These are phyloP conservation scores for Breviolum minutum DNA, from an alignment of 73 alveolate genomes.

Conservation along the genomic window DNA sequence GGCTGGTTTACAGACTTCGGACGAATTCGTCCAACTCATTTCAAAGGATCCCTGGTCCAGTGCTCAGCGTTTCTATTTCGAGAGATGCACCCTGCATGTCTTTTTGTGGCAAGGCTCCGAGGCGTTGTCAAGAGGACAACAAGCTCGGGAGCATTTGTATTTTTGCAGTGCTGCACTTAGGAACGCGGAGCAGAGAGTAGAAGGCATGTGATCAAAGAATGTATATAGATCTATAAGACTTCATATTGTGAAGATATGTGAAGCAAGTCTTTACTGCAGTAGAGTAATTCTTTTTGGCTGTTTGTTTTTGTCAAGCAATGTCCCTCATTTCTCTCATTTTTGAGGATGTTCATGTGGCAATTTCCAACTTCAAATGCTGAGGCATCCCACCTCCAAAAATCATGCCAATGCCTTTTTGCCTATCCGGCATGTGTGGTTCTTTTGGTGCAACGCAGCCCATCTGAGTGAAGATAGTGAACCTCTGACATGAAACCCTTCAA, in stretches of 20 bases:
- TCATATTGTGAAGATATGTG: too few relatives aligned
- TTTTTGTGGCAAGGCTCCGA: not conserved
- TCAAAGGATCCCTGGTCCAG: not conserved
- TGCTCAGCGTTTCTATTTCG: not conserved
- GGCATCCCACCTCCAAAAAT: not conserved
- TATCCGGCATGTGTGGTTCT: not conserved
- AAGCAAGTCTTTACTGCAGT: too few relatives aligned
- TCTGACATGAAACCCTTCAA: too few relatives aligned
- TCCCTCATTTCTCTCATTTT: too few relatives aligned
- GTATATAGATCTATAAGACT: too few relatives aligned
- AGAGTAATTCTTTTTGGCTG: too few relatives aligned
- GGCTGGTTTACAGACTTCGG: not conserved
- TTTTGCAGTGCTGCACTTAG: not conserved
- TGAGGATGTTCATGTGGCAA: not conserved
- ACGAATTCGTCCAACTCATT: not conserved
- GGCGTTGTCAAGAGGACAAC: constrained; percentile 24
- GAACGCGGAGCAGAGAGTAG: too few relatives aligned
- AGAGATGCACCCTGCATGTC: not conserved
- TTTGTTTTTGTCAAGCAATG: too few relatives aligned
- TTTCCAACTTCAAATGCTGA: not conserved
- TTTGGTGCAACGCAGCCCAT: not conserved
- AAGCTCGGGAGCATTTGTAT: constrained; percentile 1
- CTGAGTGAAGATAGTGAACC: too few relatives aligned
- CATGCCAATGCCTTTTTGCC: not conserved
- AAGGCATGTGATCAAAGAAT: too few relatives aligned